Percentiles rank a stretch among this genome's conserved stretches.
Evolutionary conservation across 1,284 basidiomycete species (phyloP).

Genomic region (Microbotryum silenes-acaulis): DNA sequence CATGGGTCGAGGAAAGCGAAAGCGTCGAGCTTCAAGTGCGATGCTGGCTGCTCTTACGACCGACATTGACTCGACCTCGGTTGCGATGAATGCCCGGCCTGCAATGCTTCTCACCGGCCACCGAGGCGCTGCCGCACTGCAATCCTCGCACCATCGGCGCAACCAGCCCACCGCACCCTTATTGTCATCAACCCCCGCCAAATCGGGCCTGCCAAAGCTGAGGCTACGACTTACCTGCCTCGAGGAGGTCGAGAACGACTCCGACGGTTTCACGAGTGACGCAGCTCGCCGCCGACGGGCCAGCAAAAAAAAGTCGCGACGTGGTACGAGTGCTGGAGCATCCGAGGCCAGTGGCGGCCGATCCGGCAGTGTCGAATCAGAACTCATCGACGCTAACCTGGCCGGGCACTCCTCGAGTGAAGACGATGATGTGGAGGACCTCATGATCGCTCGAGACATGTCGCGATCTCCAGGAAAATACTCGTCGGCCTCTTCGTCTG

Average conservation of each 20-base stretch:
- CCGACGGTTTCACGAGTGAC: constrained; percentile 29
- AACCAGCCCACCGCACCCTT: constrained; percentile 3
- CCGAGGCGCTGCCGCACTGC: neutral
- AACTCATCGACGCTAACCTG: neutral
- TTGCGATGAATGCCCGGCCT: neutral
- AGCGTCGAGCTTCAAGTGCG: constrained; percentile 29
- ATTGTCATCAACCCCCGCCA: constrained; percentile 12
- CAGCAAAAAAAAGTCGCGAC: constrained; percentile 28
- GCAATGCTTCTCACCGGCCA: neutral
- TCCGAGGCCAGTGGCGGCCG: constrained; percentile 1
- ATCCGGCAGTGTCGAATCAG: constrained; percentile 13
- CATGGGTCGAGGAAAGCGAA: constrained; percentile 33
- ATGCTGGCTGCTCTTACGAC: constrained; percentile 23
- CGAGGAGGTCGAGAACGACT: constrained; percentile 28
- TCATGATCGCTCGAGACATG: neutral
- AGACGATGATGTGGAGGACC: neutral
- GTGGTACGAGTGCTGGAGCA: constrained; percentile 24
- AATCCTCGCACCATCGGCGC: constrained; percentile 1
- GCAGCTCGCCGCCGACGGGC: constrained; percentile 20
- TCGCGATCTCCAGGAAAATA: neutral
- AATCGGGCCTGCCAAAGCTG: constrained; percentile 18
- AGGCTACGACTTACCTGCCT: constrained; percentile 23
- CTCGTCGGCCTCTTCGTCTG: constrained; percentile 24
- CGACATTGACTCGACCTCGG: neutral
- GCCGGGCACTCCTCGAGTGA: neutral